Evolutionary conservation across 495 filamentous ascomycete species (phyloP), one percentile per base, ranked within the genome.

Genomic region (Recurvomyces mirabilis): DNA sequence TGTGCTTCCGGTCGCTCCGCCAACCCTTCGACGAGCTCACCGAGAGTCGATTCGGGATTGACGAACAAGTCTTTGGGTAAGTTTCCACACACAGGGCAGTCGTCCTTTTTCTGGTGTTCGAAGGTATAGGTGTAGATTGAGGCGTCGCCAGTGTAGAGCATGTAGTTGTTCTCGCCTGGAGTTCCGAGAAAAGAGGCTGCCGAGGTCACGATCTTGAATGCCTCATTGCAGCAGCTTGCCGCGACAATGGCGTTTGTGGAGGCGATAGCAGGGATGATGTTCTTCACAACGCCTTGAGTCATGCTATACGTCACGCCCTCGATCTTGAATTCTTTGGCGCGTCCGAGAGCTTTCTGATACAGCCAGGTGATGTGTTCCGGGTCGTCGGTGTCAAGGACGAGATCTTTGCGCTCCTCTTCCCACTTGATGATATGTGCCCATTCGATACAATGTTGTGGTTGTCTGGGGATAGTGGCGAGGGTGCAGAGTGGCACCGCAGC

Each of bases 91-190:
- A 96, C 93, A 4, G 93, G 88, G 51, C 93, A 99, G 56, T 94
- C 93, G 6, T 76, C 67, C 59, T 94, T 95, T 66, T 82, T 79
- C 60, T 93, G 78, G 49, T 93, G 87, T 53, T 84, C 76, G 62
- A 96, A 96, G 0, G 89, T 96, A 60, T 94, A 93, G 0, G 93
- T 99, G 67, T 95, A 99, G 39, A 96, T 76, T 50, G 82, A 73
- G 54, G 91, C 88, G 59, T 99, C 85, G 28, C 93, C 93, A 22
- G 80, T 93, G 64, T 96, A 99, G 85, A 94, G 93, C 88, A 96
- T 96, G 62, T 99, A 99, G 59, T 93, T 99, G 51, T 84, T 59
- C n/a, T 37, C 47, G 14, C 41, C 62, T 15, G 62, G 63, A 14
- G 45, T 38, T 9, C 64, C 77, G 0, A 96, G 73, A 45, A 73